phyloP scores from a whole-genome alignment of 2,329 filamentous ascomycete genomes.

The Calonectria pseudoreteaudii region DNA sequence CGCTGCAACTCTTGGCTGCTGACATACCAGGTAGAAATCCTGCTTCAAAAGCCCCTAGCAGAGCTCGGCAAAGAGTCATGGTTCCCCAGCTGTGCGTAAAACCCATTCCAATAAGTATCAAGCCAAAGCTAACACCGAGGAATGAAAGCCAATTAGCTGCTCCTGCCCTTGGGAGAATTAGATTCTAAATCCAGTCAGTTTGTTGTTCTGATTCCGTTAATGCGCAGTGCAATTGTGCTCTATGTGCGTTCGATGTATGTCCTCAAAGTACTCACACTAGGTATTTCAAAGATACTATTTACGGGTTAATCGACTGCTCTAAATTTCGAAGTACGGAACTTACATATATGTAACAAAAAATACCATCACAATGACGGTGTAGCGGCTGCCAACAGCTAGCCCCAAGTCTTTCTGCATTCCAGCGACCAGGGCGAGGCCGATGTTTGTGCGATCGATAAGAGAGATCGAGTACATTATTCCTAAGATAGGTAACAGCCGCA shows the following conservation, averaged over 20 bases:
- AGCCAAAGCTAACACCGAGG: constrained; percentile 9
- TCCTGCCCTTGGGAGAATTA: constrained; percentile 10
- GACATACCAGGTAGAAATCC: constrained; percentile 24
- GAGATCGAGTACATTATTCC: constrained; percentile 22
- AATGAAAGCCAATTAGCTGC: constrained; percentile 19
- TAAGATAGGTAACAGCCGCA: constrained; percentile 6
- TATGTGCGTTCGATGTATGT: too few species aligned
- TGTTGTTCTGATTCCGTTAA: too few species aligned
- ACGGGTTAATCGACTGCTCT: not conserved
- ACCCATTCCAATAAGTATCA: constrained; percentile 19
- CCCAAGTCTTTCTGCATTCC: constrained; percentile 16
- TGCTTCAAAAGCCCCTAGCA: constrained; percentile 19
- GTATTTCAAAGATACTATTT: constrained; percentile 9
- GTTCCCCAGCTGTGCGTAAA: constrained; percentile 13
- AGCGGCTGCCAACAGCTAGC: constrained; percentile 11
- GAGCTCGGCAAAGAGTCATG: constrained; percentile 14
- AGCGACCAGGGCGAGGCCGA: constrained; percentile 7
- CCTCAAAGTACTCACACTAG: not conserved
- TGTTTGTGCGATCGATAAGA: constrained; percentile 20
- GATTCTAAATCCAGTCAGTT: not conserved
- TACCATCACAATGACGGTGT: constrained; percentile 15
- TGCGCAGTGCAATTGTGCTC: too few species aligned
- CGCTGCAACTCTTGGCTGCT: rapidly evolving
- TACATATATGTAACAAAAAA: constrained; percentile 20
- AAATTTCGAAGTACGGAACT: not conserved